Base-by-base conservation (phyloP, 768 basidiomycete species). In the Chalciporus piperatus region DNA sequence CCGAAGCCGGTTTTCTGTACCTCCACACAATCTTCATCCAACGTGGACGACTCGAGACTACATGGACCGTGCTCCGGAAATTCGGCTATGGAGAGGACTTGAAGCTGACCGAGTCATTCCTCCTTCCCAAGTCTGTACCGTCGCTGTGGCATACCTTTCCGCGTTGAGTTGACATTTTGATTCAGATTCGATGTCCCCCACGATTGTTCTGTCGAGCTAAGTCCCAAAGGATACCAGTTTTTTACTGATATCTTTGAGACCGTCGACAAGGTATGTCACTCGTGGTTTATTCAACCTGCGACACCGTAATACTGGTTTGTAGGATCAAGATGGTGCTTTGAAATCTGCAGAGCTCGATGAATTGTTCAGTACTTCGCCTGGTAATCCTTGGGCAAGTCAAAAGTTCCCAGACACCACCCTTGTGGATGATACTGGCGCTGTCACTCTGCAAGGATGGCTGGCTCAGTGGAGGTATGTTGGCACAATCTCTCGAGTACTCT, bases 11-110 rank as follows among this genome's bases (percentile, higher is more conserved):
- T 0, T 98, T 98, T 72, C 70, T 98, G 35, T 95, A 90, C 64
- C 83, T 99, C 12, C 93, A 98, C 68, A 98, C 96, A 3, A 90
- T 85, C 58, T 99, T 99, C 72, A 97, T 99, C 49, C 96, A 96
- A 71, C 84, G 87, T 38, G 96, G 96, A 19, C 81, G 96, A 43
- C 77, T 96, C 55, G 96, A 99, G 69, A 98, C 96, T 23, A 98
- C 96, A 1, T 99, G 96, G 96, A 95, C 92, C 8, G 93, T 96
- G 6, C 77, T 99, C 58, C 77, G 95, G 55, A 92, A 84, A 64
- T 98, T 97, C 67, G 96, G 96, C 4, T 99, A 99, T 63, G 96
- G 87, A 13, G 96, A 98, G 67, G 95, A 98, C 63, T 70, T 99
- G 56, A 84, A 86, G 59, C 72, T 99, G 55, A 87, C 87, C 22